Base-by-base conservation (phyloP, 495 filamentous ascomycete species). In the Penicillium bovifimosum region DNA sequence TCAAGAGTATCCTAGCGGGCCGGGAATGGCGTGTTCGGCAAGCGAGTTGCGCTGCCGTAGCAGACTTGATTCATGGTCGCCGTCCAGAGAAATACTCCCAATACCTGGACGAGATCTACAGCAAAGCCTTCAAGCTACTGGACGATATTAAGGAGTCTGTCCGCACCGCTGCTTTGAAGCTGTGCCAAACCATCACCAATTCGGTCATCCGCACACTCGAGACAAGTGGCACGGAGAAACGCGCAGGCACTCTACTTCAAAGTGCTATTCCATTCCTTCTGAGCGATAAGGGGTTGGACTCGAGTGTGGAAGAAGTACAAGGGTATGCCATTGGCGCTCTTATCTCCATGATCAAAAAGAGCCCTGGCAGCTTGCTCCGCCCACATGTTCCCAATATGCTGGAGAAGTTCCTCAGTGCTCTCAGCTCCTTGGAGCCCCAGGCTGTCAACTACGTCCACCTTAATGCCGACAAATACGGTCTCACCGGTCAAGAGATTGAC, bases 101-200 rank as follows among this genome's bases (percentile, higher is more conserved):
- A 36, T 92, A 96, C 58, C 81, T 96, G 41, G 80, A 84, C 48
- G 79, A 90, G 32, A 92, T 96, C 51, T 96, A 91, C 84, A 74
- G 78, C 7, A 79, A 84, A 20, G 82, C 87, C 2, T 87, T 96
- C 69, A 92, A 87, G 58, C 70, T 80, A 3, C 59, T 96, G 11
- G 93, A 98, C 66, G 93, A 98, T 66, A 93, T 96, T 58, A 98
- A 98, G 68, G 86, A 85, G 20, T 89, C 87, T 8, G 93, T 97
- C 10, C 81, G 93, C 35, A 71, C 74, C 20, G 87, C 91, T 0
- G 93, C 93, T 14, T 70, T 89, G 41, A 83, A 85, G 40, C 79
- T 98, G 3, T 92, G 90, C 52, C 84, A 88, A 63, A 81, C 83
- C 1, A 76, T 97, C 45, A 91, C 88, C 5, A 86, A 85, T 35